Evolutionary conservation across 306 rosid species (phyloP).

Genomic region (Cyclanthera cordifolia): DNA sequence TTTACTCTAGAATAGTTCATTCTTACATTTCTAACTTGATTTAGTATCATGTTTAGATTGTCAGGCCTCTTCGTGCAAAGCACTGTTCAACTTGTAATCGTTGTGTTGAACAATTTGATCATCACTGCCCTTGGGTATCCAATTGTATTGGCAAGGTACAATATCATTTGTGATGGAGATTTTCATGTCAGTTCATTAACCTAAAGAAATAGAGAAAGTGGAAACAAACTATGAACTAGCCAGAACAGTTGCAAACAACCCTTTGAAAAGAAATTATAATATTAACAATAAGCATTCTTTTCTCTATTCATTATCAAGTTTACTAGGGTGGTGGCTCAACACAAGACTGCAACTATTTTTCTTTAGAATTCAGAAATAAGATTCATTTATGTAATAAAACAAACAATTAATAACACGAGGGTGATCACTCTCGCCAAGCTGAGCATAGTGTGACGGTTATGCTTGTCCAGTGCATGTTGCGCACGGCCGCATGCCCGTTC

Average conservation of each 20-base stretch:
- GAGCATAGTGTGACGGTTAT: too few relatives aligned
- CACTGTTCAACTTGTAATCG: conserved; percentile 91
- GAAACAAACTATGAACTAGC: background rate
- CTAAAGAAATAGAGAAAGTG: background rate
- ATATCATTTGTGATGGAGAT: conserved; percentile 5
- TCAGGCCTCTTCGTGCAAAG: conserved; percentile 98
- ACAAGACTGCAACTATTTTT: background rate
- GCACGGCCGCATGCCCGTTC: too few relatives aligned
- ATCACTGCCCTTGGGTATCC: conserved; percentile 99
- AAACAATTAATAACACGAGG: background rate
- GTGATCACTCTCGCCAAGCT: background rate
- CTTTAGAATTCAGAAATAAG: background rate
- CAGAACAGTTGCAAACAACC: background rate
- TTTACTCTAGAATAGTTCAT: background rate
- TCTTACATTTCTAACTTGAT: background rate
- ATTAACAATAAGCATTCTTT: background rate
- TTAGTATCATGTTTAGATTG: conserved; percentile 43
- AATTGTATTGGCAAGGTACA: conserved; percentile 97
- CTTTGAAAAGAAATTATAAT: background rate
- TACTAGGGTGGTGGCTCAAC: background rate
- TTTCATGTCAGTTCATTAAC: background rate
- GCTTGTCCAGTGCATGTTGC: too few relatives aligned
- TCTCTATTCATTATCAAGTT: background rate
- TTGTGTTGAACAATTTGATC: conserved; percentile 97
- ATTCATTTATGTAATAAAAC: background rate